Evolutionary conservation across 139 green algal species (phyloP).

Genomic region (Picochlorum sp.): DNA sequence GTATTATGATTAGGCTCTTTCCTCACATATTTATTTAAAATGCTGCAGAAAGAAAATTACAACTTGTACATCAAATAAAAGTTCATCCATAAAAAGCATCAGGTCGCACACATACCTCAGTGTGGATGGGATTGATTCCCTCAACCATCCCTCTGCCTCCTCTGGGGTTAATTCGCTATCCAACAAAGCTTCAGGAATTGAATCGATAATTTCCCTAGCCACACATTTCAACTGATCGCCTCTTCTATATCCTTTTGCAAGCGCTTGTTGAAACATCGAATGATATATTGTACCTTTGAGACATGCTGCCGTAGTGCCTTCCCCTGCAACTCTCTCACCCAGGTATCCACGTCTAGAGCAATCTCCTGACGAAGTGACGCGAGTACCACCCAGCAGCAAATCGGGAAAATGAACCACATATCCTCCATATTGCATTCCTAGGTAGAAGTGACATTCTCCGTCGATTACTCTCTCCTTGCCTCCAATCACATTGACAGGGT

Average conservation of each 20-base stretch:
- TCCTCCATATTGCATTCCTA: conserved; percentile 4
- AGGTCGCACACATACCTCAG: neutral
- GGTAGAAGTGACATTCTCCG: conserved; percentile 3
- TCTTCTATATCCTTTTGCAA: conserved; percentile 8
- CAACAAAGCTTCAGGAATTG: conserved; percentile 37
- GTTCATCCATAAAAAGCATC: neutral
- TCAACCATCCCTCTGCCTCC: conserved; percentile 14
- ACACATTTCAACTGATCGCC: neutral
- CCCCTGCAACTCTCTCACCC: conserved; percentile 28
- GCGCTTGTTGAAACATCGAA: conserved; percentile 11
- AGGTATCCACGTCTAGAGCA: neutral
- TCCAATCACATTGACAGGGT: conserved; percentile 51
- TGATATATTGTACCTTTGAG: conserved; percentile 16
- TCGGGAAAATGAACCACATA: conserved; percentile 66
- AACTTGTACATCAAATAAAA: neutral
- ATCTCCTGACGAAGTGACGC: neutral
- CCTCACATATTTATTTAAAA: neutral
- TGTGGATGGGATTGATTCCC: conserved; percentile 8
- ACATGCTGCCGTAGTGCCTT: conserved; percentile 3
- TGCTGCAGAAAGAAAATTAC: neutral
- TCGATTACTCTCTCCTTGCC: conserved; percentile 6
- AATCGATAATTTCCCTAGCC: conserved; percentile 12
- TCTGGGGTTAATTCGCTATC: conserved; percentile 45
- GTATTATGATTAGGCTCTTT: neutral
- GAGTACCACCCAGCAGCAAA: conserved; percentile 38